Evolutionary conservation across 805 yeast genomes (phyloP), one percentile per base, ranked within the genome.

Genomic region (Yamadazyma takamatsuzukensis): DNA sequence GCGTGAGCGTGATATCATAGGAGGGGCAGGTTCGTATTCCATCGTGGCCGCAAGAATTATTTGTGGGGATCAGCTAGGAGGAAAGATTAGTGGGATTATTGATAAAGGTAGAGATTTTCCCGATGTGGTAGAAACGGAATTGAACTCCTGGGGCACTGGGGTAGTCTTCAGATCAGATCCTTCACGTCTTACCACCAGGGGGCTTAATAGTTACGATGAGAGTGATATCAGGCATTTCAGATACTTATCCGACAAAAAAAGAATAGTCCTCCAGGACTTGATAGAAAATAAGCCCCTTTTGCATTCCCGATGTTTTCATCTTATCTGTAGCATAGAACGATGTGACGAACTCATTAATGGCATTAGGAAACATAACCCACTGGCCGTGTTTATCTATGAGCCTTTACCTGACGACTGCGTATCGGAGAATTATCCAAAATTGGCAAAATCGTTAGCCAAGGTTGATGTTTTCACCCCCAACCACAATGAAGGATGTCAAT

Each of bases 1-100:
- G 25, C 46, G 60, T 15, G 65, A 62, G 43, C 53, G 47, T 40
- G 54, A 84, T 51, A 68, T 89, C 6, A 66, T 85, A 29, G 97
- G 97, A 0, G 97, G 97, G 2, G 97, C 89, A 2, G 96, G 95
- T 0, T 75, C 90, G 1, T 89, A 73, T 53, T 88, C 88, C 2
- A 73, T 79, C 1, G 60, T 83, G 11, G 96, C 96, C 0, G 78
- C 86, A 0, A 61, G 89, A 15, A 63, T 84, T 30, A 63, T 77
- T 1, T 49, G 74, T 6, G 70, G 75, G 0, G 36, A 48, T 0
- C 41, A 40, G 0, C 37, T 54, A 14, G 59, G 75, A 0, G 25
- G 42, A 3, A 49, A 49, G 6, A 66, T 80, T n/a, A 70, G 79
- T 2, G 83, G 89, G 61, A 74, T 89, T 8, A 70, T 88, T 1